Conservation (phyloP, 441 rosid species). For the Adansonia rubrostipa region DNA sequence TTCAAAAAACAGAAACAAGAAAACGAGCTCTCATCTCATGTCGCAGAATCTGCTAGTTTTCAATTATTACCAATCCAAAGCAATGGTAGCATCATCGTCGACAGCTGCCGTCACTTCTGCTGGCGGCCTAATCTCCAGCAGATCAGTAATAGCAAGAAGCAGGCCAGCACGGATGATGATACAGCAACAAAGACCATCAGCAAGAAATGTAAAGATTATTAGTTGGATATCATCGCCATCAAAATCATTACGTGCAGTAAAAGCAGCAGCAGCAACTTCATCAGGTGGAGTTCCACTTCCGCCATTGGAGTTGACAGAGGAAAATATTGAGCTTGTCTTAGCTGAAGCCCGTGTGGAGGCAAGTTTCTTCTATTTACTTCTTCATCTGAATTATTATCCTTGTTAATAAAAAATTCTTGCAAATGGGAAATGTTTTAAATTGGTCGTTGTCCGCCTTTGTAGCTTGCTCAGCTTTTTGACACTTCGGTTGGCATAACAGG, state of each 20-base stretch:
- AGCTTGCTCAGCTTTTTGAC: slow-evolving; percentile 83
- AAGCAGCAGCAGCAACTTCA: slow-evolving; percentile 31
- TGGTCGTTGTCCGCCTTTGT: slow-evolving; percentile 27
- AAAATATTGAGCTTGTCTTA: slow-evolving; percentile 64
- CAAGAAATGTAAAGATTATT: not conserved
- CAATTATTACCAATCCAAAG: slow-evolving; percentile 22
- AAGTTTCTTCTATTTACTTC: slow-evolving; percentile 17
- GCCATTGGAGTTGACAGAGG: slow-evolving; percentile 88
- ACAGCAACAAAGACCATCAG: not conserved
- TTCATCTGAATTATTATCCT: not conserved
- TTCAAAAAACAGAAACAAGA: not conserved
- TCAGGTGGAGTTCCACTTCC: slow-evolving; percentile 62
- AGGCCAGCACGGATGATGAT: not conserved
- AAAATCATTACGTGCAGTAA: slow-evolving; percentile 29
- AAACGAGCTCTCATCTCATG: not conserved
- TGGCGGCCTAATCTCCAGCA: not conserved
- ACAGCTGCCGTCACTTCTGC: not conserved
- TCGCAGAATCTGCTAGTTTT: slow-evolving; percentile 37
- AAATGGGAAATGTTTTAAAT: no score
- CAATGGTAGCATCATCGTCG: slow-evolving; percentile 7
- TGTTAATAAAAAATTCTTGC: not conserved
- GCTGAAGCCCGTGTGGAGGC: slow-evolving; percentile 83
- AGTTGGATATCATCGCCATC: slow-evolving; percentile 22
- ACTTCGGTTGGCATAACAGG: slow-evolving; percentile 84
- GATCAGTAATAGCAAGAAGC: not conserved